Evolutionary conservation across 177 flowering plant species (phyloP), one percentile per base, ranked within the genome.

Genomic region (Vitis hybrid): DNA sequence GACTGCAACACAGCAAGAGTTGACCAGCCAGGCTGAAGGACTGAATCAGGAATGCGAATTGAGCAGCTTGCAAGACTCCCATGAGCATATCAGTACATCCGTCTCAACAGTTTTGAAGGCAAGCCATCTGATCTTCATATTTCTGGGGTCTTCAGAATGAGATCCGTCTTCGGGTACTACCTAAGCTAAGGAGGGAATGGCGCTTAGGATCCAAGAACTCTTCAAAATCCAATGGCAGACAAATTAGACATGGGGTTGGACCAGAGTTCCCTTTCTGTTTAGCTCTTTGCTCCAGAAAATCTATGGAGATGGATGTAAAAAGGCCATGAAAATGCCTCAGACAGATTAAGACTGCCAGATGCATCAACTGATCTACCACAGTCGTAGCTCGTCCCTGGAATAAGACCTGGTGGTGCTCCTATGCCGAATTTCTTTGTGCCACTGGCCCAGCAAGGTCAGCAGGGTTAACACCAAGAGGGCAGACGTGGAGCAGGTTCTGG

Each of bases 361-460:
- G 32, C 73, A 56, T 56, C 88, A n/a, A 50, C 82, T 20, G 91
- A 85, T 48, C 21, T 70, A 68, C 67, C 68, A 15, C 84, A 71
- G 15, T 80, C 66, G 72, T 72, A 67, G 60, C 65, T 91, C 64
- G 93, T 95, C 63, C 96, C 99, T 68, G 98, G 96, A 55, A 90
- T 91, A 90, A 88, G 98, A 79, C 99, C 98, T 62, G 97, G 88
- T 58, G 94, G 89, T 0, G 88, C 79, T 15, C 96, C 93, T 2
- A 80, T 93, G 88, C 91, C 96, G 62, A 91, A 93, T 58, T 91
- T 88, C 74, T 89, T 86, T 52, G 73, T 93, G 67, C 97, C 99
- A 13, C 35, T 93, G 81, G 91, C 87, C 15, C 97, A 87, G 78
- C 97, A 83, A 58, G 93, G 97, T 11, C 96, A 88, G 79, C 98